phyloP scores from a whole-genome alignment of 2,329 filamentous ascomycete genomes.

The Fusarium brevicatenulatum region DNA sequence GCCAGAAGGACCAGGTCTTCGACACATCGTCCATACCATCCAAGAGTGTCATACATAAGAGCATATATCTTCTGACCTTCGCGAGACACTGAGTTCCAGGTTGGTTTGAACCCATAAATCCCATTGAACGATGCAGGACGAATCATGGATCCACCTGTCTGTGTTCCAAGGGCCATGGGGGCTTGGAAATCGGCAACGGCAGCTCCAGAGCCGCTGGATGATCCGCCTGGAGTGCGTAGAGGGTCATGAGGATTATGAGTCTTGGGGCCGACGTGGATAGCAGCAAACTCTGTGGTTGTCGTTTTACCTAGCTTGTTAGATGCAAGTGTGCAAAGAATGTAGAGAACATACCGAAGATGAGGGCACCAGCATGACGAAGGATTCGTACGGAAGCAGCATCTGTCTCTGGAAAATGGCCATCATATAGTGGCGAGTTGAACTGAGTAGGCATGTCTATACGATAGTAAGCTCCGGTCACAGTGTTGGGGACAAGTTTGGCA shows the following conservation, averaged over 20 bases:
- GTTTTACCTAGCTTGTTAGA: conserved; percentile 36
- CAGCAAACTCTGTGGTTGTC: conserved; percentile 72
- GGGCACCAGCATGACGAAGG: conserved; percentile 64
- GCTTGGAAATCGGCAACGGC: conserved; percentile 73
- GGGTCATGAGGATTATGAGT: conserved; percentile 73
- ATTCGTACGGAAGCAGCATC: conserved; percentile 65
- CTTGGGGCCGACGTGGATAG: conserved; percentile 61
- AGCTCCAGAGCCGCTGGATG: conserved; percentile 73
- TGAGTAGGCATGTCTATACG: conserved; percentile 65
- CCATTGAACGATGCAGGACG: conserved; percentile 74
- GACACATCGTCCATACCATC: conserved; percentile 67
- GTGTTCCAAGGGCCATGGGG: conserved; percentile 70
- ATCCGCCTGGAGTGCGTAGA: conserved; percentile 73
- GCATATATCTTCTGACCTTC: conserved; percentile 71
- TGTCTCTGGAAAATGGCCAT: conserved; percentile 54
- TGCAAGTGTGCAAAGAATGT: background rate
- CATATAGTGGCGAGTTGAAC: conserved; percentile 66
- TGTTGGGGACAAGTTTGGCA: background rate
- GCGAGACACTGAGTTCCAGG: conserved; percentile 70
- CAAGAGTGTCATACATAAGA: conserved; percentile 70
- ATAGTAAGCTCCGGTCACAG: background rate
- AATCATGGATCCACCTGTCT: conserved; percentile 73
- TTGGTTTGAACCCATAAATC: conserved; percentile 74
- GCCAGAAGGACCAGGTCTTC: conserved; percentile 68
- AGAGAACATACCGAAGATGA: conserved; percentile 56